phyloP scores from a whole-genome alignment of 2,329 filamentous ascomycete species.

The Fusarium vanettenii region DNA sequence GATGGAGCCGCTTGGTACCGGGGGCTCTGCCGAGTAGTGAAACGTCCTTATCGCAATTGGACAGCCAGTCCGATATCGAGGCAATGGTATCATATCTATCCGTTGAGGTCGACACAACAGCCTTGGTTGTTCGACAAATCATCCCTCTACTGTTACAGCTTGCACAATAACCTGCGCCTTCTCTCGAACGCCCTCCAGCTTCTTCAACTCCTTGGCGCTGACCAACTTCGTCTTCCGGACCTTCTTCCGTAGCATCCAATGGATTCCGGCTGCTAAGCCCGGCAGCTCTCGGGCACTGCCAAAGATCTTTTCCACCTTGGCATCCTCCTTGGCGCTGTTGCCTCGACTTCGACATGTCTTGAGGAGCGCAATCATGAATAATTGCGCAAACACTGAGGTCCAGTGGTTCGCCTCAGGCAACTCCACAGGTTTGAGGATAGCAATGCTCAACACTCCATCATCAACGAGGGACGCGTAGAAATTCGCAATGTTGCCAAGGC shows the following conservation, averaged over 20 bases:
- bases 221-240: slow-evolving; percentile 73
- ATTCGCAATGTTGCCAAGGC: slow-evolving; percentile 64
- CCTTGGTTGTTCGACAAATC: not conserved
- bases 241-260: slow-evolving; percentile 83
- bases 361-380: slow-evolving; percentile 81
- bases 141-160: slow-evolving; percentile 29
- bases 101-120: not conserved
- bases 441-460: slow-evolving; percentile 58
- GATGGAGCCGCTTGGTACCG: slow-evolving; percentile 12
- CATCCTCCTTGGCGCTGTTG: slow-evolving; percentile 62
- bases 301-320: slow-evolving; percentile 74
- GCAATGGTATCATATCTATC: slow-evolving; percentile 1
- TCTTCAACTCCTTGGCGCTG: slow-evolving; percentile 59
- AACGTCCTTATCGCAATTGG: slow-evolving; percentile 3
- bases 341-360: slow-evolving; percentile 65
- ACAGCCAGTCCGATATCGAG: not conserved
- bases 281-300: slow-evolving; percentile 71
- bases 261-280: slow-evolving; percentile 77
- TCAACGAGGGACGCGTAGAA: slow-evolving; percentile 65
- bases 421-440: slow-evolving; percentile 76
- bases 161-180: slow-evolving; percentile 48
- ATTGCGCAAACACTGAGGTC: slow-evolving; percentile 82
- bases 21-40: slow-evolving; percentile 10
- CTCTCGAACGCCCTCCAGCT: slow-evolving; percentile 52
- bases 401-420: slow-evolving; percentile 81